These are phyloP conservation scores for Sphaerostilbella broomeana DNA, from an alignment of 2,329 filamentous ascomycete species.

Conservation along the genomic window DNA sequence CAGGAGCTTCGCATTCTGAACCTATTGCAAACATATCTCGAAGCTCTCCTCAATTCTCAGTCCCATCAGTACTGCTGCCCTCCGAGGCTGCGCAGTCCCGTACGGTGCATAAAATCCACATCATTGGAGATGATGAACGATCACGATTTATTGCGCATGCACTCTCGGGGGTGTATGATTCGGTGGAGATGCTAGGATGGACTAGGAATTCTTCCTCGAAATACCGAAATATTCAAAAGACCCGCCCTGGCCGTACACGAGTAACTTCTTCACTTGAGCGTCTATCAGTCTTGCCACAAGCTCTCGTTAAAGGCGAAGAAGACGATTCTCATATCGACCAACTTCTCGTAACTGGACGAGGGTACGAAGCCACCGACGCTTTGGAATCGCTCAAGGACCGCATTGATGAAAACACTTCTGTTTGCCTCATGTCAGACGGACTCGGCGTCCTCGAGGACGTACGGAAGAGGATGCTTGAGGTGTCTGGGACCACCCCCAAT, in stretches of 20 bases:
- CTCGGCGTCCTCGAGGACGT: slow-evolving; percentile 78
- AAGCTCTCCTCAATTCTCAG: slow-evolving; percentile 22
- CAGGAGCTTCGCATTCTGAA: slow-evolving; percentile 15
- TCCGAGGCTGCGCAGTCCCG: slow-evolving; percentile 26
- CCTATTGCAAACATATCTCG: slow-evolving; percentile 3
- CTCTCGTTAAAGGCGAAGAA: slow-evolving; percentile 15
- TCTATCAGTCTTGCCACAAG: slow-evolving; percentile 15
- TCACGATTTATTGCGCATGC: slow-evolving; percentile 37
- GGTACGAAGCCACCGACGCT: slow-evolving; percentile 49
- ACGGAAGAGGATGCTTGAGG: slow-evolving; percentile 62
- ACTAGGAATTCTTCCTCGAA: slow-evolving; percentile 20
- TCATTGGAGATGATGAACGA: slow-evolving; percentile 35
- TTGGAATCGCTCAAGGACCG: slow-evolving; percentile 57
- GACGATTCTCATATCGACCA: slow-evolving; percentile 56
- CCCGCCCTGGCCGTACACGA: slow-evolving; percentile 17
- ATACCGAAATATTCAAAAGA: slow-evolving; percentile 27
- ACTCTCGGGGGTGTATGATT: slow-evolving; percentile 35
- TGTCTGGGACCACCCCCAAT: slow-evolving; percentile 63
- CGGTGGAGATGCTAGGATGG: slow-evolving; percentile 31
- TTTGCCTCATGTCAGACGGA: slow-evolving; percentile 74
- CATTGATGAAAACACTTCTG: slow-evolving; percentile 60
- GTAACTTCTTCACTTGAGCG: slow-evolving; percentile 17
- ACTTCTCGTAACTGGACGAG: slow-evolving; percentile 58
- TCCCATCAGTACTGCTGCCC: slow-evolving; percentile 32
- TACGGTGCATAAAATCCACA: slow-evolving; percentile 34